phyloP scores from a whole-genome alignment of 345 rosid genomes.

The Barbarea vulgaris region DNA sequence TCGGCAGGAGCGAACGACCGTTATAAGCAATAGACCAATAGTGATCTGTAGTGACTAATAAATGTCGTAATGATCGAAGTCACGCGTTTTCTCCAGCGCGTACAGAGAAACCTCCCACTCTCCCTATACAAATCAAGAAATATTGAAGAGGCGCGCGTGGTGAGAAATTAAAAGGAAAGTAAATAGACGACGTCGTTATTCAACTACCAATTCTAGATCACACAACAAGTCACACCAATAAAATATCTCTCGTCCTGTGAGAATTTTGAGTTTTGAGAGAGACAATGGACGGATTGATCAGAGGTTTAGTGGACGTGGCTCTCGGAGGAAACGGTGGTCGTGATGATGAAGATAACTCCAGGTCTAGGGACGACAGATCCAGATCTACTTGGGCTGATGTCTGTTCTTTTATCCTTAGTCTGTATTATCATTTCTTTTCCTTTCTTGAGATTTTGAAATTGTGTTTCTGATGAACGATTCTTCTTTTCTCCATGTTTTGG shows the following conservation, averaged over 20 bases:
- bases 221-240: neutral
- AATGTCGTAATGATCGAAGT: neutral
- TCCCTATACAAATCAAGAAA: neutral
- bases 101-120: neutral
- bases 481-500: neutral
- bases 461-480: neutral
- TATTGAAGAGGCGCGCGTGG: slow-evolving; percentile 9
- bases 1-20: slow-evolving; percentile 16
- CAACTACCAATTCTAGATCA: slow-evolving; percentile 31
- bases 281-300: slow-evolving; percentile 78
- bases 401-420: neutral
- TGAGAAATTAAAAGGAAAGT: slow-evolving; percentile 15
- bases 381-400: slow-evolving; percentile 88
- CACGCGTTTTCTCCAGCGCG: slow-evolving; percentile 20
- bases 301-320: slow-evolving; percentile 62
- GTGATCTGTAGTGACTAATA: neutral
- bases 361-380: slow-evolving; percentile 55
- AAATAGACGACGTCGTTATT: neutral
- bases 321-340: slow-evolving; percentile 42
- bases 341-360: slow-evolving; percentile 35
- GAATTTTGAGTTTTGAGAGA: neutral
- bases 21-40: neutral
- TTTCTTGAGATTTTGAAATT: neutral
- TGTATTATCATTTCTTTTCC: neutral
- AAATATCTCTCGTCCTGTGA: neutral